Percentiles rank a stretch among this genome's conserved stretches.
Conservation (phyloP, 2,329 filamentous ascomycete genomes). For the Raffaelea albimanens region DNA sequence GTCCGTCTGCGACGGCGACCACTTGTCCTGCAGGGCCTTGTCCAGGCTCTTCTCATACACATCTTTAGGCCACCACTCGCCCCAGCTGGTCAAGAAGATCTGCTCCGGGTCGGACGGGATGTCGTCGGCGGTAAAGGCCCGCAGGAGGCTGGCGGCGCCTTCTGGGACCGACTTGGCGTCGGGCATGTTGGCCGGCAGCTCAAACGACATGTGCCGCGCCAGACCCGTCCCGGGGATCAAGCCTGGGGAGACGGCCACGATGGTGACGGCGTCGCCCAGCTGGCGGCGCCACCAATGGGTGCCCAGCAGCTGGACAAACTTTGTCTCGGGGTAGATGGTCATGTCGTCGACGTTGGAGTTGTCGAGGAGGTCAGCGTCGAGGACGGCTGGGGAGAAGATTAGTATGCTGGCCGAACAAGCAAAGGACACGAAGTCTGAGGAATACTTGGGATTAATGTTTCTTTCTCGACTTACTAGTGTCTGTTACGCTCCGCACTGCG, state of each 20-base stretch:
- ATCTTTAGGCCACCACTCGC: slow-evolving; percentile 43
- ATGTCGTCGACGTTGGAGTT: slow-evolving; percentile 15
- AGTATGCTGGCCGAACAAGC: no score
- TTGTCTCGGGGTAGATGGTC: slow-evolving; percentile 31
- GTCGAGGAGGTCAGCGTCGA: neutral
- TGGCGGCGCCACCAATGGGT: slow-evolving; percentile 49
- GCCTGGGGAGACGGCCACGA: slow-evolving; percentile 45
- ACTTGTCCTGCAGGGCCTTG: slow-evolving; percentile 39
- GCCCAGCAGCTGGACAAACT: slow-evolving; percentile 40
- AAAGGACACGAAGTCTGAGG: no score
- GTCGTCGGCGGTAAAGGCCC: slow-evolving; percentile 30
- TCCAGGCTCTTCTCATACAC: slow-evolving; percentile 32
- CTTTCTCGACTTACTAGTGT: slow-evolving; percentile 30
- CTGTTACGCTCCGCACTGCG: slow-evolving; percentile 30
- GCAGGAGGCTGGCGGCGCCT: slow-evolving; percentile 36
- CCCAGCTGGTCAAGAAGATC: slow-evolving; percentile 47
- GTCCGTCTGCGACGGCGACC: slow-evolving; percentile 35
- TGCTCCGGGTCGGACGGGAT: slow-evolving; percentile 41
- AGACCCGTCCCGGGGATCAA: slow-evolving; percentile 40
- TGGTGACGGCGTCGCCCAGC: slow-evolving; percentile 29
- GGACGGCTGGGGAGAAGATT: no score
- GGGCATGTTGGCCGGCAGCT: neutral
- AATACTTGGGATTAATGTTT: no score
- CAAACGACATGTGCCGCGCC: neutral
- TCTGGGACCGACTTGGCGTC: neutral